Evolutionary conservation across 2,329 filamentous ascomycete genomes (phyloP).

Genomic region (Nemania abortiva): DNA sequence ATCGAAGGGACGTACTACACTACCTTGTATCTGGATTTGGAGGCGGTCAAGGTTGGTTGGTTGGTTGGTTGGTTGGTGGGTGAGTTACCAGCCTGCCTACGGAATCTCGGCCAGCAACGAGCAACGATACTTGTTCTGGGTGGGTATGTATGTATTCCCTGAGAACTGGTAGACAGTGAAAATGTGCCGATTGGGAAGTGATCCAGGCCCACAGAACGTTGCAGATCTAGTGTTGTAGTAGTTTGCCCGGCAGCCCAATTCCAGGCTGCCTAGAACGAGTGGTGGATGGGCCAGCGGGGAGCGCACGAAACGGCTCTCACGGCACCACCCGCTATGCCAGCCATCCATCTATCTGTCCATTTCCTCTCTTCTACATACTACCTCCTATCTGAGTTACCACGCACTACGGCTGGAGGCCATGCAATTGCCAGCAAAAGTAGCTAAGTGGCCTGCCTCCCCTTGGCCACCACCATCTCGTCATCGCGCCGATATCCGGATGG

Average conservation of each 20-base stretch:
- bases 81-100: neutral
- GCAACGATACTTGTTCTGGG: neutral
- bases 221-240: conserved; percentile 18
- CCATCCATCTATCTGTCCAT: neutral
- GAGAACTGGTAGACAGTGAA: neutral
- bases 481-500: conserved; percentile 32
- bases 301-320: conserved; percentile 32
- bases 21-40: conserved; percentile 24
- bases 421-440: conserved; percentile 12
- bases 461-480: conserved; percentile 7
- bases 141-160: conserved; percentile 3
- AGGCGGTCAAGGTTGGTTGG: conserved; percentile 34
- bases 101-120: conserved; percentile 16
- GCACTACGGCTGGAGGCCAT: neutral
- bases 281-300: conserved; percentile 14
- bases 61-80: conserved; percentile 5
- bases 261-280: conserved; percentile 8
- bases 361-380: neutral
- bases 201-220: conserved; percentile 22
- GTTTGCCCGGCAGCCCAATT: conserved; percentile 9
- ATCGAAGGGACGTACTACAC: conserved; percentile 15
- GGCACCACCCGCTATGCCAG: conserved; percentile 33
- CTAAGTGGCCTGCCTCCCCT: conserved; percentile 13
- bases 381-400: neutral
- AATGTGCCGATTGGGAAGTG: conserved; percentile 35